phyloP scores from a whole-genome alignment of 352 stramenopile genomes.

The Phytopythium sindhum region DNA sequence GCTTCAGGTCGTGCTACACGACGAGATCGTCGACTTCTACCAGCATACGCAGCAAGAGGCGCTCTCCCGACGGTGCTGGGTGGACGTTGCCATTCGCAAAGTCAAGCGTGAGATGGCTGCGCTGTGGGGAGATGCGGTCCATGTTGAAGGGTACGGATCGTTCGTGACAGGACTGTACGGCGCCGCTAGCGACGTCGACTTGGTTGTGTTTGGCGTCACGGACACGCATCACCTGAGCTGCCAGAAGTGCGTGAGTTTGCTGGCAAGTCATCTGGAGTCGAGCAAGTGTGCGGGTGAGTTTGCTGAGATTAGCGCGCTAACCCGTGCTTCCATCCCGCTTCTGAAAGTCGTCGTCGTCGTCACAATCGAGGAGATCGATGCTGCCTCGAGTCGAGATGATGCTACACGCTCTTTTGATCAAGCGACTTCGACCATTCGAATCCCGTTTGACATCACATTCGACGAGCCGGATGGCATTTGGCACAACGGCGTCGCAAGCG shows the following conservation, averaged over 20 bases:
- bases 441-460: constrained; percentile 86
- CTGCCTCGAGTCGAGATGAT: not conserved
- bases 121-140: constrained; percentile 40
- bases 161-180: constrained; percentile 70
- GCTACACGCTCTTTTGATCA: not conserved
- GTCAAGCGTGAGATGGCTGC: constrained; percentile 40
- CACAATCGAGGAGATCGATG: not conserved
- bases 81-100: constrained; percentile 49
- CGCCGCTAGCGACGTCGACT: constrained; percentile 67
- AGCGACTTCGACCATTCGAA: constrained; percentile 18
- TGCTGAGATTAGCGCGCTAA: constrained; percentile 67
- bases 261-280: constrained; percentile 24
- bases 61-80: constrained; percentile 25
- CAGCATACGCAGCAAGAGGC: constrained; percentile 42
- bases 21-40: constrained; percentile 70
- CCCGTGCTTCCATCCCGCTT: constrained; percentile 66
- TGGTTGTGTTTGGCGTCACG: constrained; percentile 74
- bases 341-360: constrained; percentile 70
- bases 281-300: constrained; percentile 16
- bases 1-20: constrained; percentile 76
- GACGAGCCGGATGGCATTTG: constrained; percentile 51
- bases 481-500: constrained; percentile 78
- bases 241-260: constrained; percentile 49
- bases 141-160: constrained; percentile 72
- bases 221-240: constrained; percentile 37